Conservation (phyloP, 1,139 yeast genomes). For the Debaryomyces udenii region DNA sequence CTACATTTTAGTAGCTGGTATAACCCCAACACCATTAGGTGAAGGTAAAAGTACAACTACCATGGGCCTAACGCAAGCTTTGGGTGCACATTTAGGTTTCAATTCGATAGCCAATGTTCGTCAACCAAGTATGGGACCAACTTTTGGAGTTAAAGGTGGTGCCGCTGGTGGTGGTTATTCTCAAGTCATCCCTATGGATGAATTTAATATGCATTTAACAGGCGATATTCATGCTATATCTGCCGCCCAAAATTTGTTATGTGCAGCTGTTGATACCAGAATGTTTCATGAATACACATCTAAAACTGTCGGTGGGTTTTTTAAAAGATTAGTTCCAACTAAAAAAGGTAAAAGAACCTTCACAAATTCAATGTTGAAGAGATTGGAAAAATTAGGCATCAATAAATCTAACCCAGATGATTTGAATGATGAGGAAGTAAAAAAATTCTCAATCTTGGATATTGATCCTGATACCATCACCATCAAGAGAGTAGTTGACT, state of each 20-base stretch:
- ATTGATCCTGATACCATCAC: constrained; percentile 75
- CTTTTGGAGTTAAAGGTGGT: constrained; percentile 87
- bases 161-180: constrained; percentile 91
- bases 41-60: constrained; percentile 85
- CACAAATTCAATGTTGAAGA: constrained; percentile 66
- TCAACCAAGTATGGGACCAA: constrained; percentile 89
- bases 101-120: constrained; percentile 79
- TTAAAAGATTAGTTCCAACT: constrained; percentile 69
- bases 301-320: constrained; percentile 63
- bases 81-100: constrained; percentile 71
- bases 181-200: constrained; percentile 88
- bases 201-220: constrained; percentile 80
- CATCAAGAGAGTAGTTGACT: constrained; percentile 78
- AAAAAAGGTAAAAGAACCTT: constrained; percentile 67
- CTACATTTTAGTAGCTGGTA: constrained; percentile 76
- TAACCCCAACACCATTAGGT: constrained; percentile 81
- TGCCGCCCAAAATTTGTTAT: constrained; percentile 75
- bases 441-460: constrained; percentile 63
- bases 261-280: constrained; percentile 84
- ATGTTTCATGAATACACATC: constrained; percentile 80
- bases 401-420: constrained; percentile 68
- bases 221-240: constrained; percentile 86
- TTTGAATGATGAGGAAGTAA: constrained; percentile 65
- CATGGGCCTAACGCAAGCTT: constrained; percentile 76
- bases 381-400: constrained; percentile 67